Conservation (phyloP, 345 rosid species). For the Brassica carinata region DNA sequence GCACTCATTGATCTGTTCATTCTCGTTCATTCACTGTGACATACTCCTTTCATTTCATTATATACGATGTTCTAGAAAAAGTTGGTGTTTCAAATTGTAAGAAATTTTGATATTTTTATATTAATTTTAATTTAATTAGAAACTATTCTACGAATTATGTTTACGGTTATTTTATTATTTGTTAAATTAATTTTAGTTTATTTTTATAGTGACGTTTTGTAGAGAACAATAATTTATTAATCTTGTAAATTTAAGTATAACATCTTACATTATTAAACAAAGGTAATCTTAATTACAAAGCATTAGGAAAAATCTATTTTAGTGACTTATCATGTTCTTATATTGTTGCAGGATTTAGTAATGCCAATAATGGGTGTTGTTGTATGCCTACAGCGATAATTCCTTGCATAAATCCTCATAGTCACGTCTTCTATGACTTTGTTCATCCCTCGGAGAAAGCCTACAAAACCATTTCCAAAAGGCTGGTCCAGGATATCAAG, state of each 20-base stretch:
- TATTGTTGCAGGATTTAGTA: slow-evolving; percentile 32
- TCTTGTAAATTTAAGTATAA: background rate
- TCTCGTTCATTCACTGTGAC: background rate
- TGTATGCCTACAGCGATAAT: slow-evolving; percentile 25
- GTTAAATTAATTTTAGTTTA: background rate
- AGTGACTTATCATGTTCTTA: background rate
- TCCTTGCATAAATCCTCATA: slow-evolving; percentile 45
- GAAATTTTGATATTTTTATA: background rate
- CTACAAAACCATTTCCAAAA: slow-evolving; percentile 39
- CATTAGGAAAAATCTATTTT: background rate
- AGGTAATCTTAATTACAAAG: background rate
- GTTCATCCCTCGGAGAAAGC: slow-evolving; percentile 71
- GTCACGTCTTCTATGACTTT: slow-evolving; percentile 63
- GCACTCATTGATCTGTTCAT: background rate
- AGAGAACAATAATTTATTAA: background rate
- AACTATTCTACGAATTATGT: background rate
- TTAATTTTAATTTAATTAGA: background rate
- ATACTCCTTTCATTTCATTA: background rate
- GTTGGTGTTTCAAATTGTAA: background rate
- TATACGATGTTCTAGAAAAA: background rate
- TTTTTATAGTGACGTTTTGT: background rate
- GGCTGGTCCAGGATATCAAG: slow-evolving; percentile 40
- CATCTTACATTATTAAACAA: background rate
- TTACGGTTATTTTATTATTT: background rate
- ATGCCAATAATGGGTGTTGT: slow-evolving; percentile 35